Base-by-base conservation (phyloP, 768 basidiomycete species). In the Xanthoconium purpureum region DNA sequence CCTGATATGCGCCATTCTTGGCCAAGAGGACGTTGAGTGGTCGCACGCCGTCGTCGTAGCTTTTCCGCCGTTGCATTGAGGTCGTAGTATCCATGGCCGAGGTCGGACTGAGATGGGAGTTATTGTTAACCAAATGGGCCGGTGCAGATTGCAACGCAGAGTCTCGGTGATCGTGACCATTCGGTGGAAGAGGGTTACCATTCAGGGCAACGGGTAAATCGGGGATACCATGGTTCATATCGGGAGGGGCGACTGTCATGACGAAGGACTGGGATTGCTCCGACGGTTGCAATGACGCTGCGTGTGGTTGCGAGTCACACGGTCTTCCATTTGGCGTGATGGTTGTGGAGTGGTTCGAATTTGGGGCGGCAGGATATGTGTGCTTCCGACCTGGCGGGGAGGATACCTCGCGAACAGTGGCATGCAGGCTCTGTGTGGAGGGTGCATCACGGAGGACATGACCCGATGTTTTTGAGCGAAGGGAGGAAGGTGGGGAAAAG, bases 161-260 rank as follows among this genome's bases (percentile, higher is more conserved):
- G 33, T 57, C 48, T 5, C 33, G n/a, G 5, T 38, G 60, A 47
- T 11, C 5, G 35, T 47, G 48, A 14, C 14, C 40, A 11, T 51
- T 38, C 47, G 58, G 47, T 20, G 46, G 32, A 24, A 40, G 55
- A 33, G 47, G 24, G 29, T 53, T 36, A 3, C 53, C 45, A 20
- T 55, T 47, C n/a, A 42, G 38, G 46, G 64, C n/a, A 5, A 48
- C 46, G 39, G 60, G 50, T 5, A 33, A 52, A 10, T 60, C 59
- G 40, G 48, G 49, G 33, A 20, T 17, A 13, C 42, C 42, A 11
- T 46, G 46, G 37, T 42, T 54, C 1, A 47, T 29, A 13, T 72
- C 73, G 36, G 78, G 76, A 44, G 78, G 75, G 5, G 77, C 75
- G 51, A 79, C 64, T n/a, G 73, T 79, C 24, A 80, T 73, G 39